Base-by-base conservation (phyloP, 305 asterid genomes). In the Fraxinus dipetala region DNA sequence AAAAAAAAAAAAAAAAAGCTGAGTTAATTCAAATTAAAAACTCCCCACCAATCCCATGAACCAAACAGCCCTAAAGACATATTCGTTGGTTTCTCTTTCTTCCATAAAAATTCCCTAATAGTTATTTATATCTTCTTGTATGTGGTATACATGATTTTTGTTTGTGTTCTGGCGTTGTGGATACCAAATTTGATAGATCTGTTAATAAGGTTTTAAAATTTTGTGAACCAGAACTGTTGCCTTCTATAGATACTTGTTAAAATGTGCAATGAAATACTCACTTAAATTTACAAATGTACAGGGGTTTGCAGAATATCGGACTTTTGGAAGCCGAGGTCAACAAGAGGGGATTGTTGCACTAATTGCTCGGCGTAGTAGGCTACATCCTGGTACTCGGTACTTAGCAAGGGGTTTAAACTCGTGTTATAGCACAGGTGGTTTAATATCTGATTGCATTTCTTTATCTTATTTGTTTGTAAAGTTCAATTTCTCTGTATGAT, bases 381-480 rank as follows among this genome's bases (percentile, higher is more conserved):
- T 96, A 86, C 99, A 96, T 90, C 99, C 99, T 84, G 99, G 99
- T 86, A 96, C 99, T 81, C 91, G 99, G 80, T 96, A 94, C 88
- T 84, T 93, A 86, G 99, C 98, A 51, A 91, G 99, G 91, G 99
- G 99, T 79, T 79, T 94, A 83, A 96, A 96, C 89, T 92, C 98
- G 69, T 96, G 98, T 88, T 93, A 89, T 87, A 88, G 98, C 86
- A 96, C 99, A 83, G 98, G 99, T 96, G 90, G 24, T 24, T 80
- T 70, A 30, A 81, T 76, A 90, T 18, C 67, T 56, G 67, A 63
- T 63, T 63, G 72, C 32, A 43, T 48, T 40, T 54, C 72, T 63
- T 45, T 76, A 22, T 31, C 32, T 59, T 82, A 72, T 79, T 81
- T 45, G 72, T 79, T 75, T 76, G 6, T 63, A 22, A 20, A 56